Conservation (phyloP, 352 stramenopile genomes). For the Plasmopara viticola region DNA sequence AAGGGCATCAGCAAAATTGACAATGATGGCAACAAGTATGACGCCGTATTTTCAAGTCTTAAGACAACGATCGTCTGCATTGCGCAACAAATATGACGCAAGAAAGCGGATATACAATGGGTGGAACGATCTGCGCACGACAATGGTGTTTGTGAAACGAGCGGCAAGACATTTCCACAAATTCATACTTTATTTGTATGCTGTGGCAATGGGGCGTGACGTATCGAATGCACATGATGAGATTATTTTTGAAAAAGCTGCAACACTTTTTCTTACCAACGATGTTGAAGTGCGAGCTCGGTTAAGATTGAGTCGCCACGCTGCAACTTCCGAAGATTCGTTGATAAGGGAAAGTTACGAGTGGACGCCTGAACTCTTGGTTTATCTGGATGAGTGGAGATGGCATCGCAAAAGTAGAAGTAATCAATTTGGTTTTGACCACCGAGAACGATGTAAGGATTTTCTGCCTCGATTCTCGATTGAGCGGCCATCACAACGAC, state of each 20-base stretch:
- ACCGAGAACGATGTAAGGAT: conserved; percentile 10
- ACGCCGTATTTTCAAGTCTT: conserved; percentile 19
- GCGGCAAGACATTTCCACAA: conserved; percentile 36
- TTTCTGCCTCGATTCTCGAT: no score
- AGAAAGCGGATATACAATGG: conserved; percentile 13
- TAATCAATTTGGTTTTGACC: conserved; percentile 18
- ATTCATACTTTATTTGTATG: conserved; percentile 38
- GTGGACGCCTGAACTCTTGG: conserved; percentile 38
- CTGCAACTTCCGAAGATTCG: conserved; percentile 16
- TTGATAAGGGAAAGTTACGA: conserved; percentile 34
- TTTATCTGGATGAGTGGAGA: conserved; percentile 39
- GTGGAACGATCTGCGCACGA: conserved; percentile 23
- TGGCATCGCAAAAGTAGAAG: conserved; percentile 5
- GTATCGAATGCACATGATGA: not conserved
- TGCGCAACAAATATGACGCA: conserved; percentile 15
- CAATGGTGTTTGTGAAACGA: conserved; percentile 20
- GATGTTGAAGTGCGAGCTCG: conserved; percentile 2
- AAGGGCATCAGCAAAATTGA: conserved; percentile 1
- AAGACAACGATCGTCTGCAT: conserved; percentile 14
- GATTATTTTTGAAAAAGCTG: conserved; percentile 18
- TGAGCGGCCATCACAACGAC: no score
- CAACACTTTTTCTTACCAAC: not conserved
- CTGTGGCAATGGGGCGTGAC: conserved; percentile 23
- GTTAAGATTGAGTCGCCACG: conserved; percentile 8
- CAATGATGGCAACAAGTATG: conserved; percentile 19